These are phyloP conservation scores for Phaseolus coccineus DNA, from an alignment of 331 rosid genomes.

Conservation along the genomic window DNA sequence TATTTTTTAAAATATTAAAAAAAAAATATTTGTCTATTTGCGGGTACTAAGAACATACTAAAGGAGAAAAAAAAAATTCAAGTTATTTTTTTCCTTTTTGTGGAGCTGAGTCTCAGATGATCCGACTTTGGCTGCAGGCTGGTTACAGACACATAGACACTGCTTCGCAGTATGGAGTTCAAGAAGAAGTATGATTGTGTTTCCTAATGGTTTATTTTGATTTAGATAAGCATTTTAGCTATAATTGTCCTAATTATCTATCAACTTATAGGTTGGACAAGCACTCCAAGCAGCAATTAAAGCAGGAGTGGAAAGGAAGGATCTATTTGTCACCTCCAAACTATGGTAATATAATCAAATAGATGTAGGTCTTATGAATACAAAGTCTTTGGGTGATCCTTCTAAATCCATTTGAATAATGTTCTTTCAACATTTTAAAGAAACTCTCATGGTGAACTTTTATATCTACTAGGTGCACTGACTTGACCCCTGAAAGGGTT, in stretches of 20 bases:
- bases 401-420: constrained; percentile 18
- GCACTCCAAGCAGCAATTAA: constrained; percentile 57
- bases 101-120: not conserved
- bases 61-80: not conserved
- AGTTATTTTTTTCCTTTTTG: not conserved
- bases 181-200: constrained; percentile 47
- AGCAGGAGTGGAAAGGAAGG: constrained; percentile 61
- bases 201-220: not conserved
- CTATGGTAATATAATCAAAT: constrained; percentile 44
- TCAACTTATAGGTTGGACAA: constrained; percentile 47
- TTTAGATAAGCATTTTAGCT: not conserved
- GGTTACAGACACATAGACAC: constrained; percentile 62
- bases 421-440: constrained; percentile 24
- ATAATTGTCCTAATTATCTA: not conserved
- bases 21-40: not conserved
- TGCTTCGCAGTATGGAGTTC: constrained; percentile 54
- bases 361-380: not conserved
- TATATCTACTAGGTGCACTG: constrained; percentile 53
- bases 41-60: too few relatives aligned
- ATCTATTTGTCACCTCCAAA: constrained; percentile 59
- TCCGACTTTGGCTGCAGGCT: constrained; percentile 43
- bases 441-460: constrained; percentile 5
- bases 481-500: constrained; percentile 64
- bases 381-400: constrained; percentile 11
- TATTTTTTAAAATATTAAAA: not conserved